Evolutionary conservation across 139 green algal species (phyloP).

Genomic region (Closterium sp.): DNA sequence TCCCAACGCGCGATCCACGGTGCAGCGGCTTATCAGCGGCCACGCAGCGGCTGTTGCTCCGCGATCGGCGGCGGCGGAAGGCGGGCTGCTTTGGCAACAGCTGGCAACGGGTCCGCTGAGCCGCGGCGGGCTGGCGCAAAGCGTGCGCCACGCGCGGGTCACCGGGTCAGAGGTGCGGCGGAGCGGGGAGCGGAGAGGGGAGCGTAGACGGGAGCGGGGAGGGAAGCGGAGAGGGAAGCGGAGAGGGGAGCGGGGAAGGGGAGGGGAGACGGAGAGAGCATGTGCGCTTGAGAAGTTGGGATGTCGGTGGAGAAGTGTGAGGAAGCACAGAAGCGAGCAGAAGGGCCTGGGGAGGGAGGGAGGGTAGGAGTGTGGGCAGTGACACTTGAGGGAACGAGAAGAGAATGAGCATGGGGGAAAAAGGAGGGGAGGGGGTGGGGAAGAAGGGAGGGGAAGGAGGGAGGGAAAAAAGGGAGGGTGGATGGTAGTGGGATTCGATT

Average conservation of each 20-base stretch:
- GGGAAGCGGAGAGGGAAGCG: background rate
- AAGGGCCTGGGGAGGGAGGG: background rate
- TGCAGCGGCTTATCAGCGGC: background rate
- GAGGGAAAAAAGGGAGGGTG: no score
- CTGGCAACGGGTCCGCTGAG: background rate
- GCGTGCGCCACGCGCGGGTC: background rate
- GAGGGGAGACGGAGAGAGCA: background rate
- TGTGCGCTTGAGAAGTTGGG: background rate
- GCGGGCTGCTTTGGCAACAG: background rate
- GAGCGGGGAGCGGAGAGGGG: background rate
- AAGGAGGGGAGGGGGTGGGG: no score
- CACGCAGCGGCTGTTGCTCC: background rate
- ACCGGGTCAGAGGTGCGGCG: background rate
- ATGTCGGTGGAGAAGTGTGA: no score
- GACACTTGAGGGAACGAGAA: background rate
- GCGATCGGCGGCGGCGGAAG: background rate
- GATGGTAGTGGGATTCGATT: background rate
- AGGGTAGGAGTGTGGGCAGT: background rate
- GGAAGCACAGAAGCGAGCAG: background rate
- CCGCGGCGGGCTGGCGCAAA: background rate
- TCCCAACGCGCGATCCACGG: background rate
- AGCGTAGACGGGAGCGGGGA: background rate
- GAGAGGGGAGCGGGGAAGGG: background rate
- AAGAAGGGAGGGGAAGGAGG: no score
- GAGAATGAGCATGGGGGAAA: background rate